phyloP scores from a whole-genome alignment of 2,329 filamentous ascomycete genomes.

The Tolypocladium cylindrosporum region DNA sequence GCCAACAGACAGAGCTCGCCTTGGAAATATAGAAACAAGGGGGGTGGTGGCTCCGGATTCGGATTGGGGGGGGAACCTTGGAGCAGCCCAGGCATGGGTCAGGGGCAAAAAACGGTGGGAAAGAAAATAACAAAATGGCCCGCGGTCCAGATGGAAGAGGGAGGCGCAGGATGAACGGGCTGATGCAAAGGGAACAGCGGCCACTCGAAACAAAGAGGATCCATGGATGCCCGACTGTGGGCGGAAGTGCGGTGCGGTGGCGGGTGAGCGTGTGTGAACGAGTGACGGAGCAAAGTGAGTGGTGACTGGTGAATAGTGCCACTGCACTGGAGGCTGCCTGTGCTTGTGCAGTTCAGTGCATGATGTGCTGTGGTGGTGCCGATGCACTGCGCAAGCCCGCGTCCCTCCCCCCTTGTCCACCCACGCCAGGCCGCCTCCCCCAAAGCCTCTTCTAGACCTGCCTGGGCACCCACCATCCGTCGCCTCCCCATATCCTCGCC shows the following conservation, averaged over 20 bases:
- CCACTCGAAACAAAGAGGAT: background rate
- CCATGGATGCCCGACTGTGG: background rate
- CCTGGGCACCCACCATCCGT: slow-evolving; percentile 11
- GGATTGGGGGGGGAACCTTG: background rate
- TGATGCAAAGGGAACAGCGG: background rate
- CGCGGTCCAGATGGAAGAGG: background rate
- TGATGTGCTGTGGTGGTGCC: background rate
- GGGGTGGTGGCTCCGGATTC: background rate
- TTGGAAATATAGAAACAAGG: background rate
- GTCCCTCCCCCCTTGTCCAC: slow-evolving; percentile 13
- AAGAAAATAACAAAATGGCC: background rate
- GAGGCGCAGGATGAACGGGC: background rate
- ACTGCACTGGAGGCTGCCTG: background rate
- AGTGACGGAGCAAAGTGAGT: background rate
- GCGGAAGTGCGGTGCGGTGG: background rate
- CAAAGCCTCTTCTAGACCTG: slow-evolving; percentile 6
- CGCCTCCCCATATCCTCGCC: slow-evolving; percentile 11
- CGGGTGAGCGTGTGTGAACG: background rate
- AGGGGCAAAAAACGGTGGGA: background rate
- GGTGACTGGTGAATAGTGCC: too few species aligned
- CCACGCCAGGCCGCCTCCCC: slow-evolving; percentile 13
- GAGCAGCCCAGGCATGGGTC: background rate
- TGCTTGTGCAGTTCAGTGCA: background rate
- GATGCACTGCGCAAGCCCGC: background rate
- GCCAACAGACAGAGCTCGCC: background rate